Conservation (phyloP, 495 filamentous ascomycete genomes). For the Peziza echinospora region DNA sequence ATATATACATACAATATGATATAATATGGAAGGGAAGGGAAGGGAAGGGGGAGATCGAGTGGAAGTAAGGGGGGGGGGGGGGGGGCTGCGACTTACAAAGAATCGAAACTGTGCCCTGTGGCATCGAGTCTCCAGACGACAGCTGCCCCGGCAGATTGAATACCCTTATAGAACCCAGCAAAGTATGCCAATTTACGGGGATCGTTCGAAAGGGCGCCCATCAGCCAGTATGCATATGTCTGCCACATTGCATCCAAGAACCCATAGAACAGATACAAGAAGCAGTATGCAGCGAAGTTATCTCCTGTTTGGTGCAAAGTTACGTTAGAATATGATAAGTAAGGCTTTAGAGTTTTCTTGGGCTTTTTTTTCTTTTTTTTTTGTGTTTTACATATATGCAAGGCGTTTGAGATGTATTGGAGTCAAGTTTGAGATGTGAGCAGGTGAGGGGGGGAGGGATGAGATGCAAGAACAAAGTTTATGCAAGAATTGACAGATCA, state of each 20-base stretch:
- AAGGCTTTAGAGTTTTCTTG: too few species aligned
- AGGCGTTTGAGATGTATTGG: slow-evolving; percentile 1
- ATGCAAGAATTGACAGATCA: too few species aligned
- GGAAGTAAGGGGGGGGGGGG: background rate
- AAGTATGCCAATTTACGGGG: slow-evolving; percentile 81
- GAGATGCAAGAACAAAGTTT: too few species aligned
- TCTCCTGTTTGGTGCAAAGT: too few species aligned
- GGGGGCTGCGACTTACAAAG: slow-evolving; percentile 31
- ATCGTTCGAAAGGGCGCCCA: slow-evolving; percentile 83
- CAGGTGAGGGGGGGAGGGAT: too few species aligned
- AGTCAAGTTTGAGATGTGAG: background rate
- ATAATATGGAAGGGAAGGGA: too few species aligned
- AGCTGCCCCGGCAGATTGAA: slow-evolving; percentile 85
- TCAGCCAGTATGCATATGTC: slow-evolving; percentile 26
- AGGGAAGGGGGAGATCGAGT: background rate
- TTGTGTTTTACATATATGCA: slow-evolving; percentile 47
- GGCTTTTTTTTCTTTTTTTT: too few species aligned
- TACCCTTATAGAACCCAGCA: slow-evolving; percentile 89
- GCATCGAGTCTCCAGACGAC: slow-evolving; percentile 65
- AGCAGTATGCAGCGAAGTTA: slow-evolving; percentile 67
- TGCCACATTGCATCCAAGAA: slow-evolving; percentile 47
- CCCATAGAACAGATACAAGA: slow-evolving; percentile 85
- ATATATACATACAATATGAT: too few species aligned
- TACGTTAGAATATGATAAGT: too few species aligned
- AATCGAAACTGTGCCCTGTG: slow-evolving; percentile 37